Conservation (phyloP, 2,329 filamentous ascomycete genomes). For the Pezicula radicicola region DNA sequence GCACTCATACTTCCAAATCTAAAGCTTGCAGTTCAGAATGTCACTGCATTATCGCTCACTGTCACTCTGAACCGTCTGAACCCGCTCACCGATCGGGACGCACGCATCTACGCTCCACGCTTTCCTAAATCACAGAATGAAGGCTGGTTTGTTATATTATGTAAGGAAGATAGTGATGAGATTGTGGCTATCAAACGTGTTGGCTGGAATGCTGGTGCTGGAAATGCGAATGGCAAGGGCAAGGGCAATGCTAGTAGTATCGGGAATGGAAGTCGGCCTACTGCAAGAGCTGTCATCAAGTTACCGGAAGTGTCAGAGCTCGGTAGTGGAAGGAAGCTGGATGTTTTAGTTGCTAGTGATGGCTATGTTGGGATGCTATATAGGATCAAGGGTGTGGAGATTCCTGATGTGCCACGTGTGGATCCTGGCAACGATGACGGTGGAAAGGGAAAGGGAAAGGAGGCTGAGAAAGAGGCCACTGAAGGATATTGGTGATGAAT, state of each 20-base stretch:
- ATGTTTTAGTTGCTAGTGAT: slow-evolving; percentile 80
- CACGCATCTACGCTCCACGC: slow-evolving; percentile 77
- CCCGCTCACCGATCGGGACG: slow-evolving; percentile 59
- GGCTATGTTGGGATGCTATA: slow-evolving; percentile 74
- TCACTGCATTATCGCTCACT: slow-evolving; percentile 61
- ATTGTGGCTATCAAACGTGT: slow-evolving; percentile 84
- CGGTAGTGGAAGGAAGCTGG: slow-evolving; percentile 55
- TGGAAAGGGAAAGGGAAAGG: slow-evolving; percentile 10
- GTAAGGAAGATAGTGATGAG: slow-evolving; percentile 65
- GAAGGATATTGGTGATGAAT: too few species aligned
- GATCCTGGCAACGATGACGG: slow-evolving; percentile 4
- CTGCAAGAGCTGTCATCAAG: slow-evolving; percentile 55
- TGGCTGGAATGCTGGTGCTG: slow-evolving; percentile 56
- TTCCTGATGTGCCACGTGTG: slow-evolving; percentile 20
- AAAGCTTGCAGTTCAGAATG: slow-evolving; percentile 54
- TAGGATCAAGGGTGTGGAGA: slow-evolving; percentile 23
- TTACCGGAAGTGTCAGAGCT: slow-evolving; percentile 41
- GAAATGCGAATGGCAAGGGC: slow-evolving; percentile 15
- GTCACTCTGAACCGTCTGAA: slow-evolving; percentile 68
- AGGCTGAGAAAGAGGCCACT: neutral
- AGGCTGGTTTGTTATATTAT: slow-evolving; percentile 84
- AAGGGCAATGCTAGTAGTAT: slow-evolving; percentile 23
- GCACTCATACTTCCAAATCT: slow-evolving; percentile 68
- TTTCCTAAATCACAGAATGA: slow-evolving; percentile 96
- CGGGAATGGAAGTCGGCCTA: slow-evolving; percentile 42